Base-by-base conservation (phyloP, 306 rosid genomes). In the Prunus campanulata region DNA sequence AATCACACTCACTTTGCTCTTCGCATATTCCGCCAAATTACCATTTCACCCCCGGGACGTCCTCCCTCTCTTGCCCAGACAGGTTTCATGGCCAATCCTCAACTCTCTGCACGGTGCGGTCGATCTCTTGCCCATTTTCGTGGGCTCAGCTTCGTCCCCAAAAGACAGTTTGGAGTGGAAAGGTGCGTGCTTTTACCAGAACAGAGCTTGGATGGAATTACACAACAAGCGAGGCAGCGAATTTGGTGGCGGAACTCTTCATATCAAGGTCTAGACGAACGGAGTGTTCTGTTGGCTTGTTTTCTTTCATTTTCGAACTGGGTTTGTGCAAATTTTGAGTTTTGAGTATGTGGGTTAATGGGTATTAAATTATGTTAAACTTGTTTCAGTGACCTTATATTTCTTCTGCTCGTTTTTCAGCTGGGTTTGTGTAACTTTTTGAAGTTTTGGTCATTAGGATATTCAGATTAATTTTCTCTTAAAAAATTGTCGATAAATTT, bases 221-320 rank as follows among this genome's bases (percentile, higher is more conserved):
- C 90, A 91, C 76, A 92, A 92, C 76, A 83, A 92, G 12, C 75
- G 77, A 48, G 88, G 84, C 51, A 39, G 85, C 22, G 66, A 91
- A 79, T 90, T 81, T 77, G 99, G 99, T 13, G 99, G 99, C 52
- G 99, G 99, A 29, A 92, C 98, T 42, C 97, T 96, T 77, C 99
- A 96, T 74, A 4, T 96, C 54, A 83, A 91, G 98, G 99, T 96
- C 8, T 30, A 5, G 22, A 22, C 11, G 27, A 22, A 25, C 62
- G 11, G 3, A 18, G 8, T 54, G 10, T 22, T 16, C 9, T 39
- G 44, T 39, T 39, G 44, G 44, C 44, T 7, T 39, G 44, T 39
- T 39, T 46, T 24, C 1, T 2, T 68, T 16, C 3, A 2, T 27
- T 74, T 57, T 24, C 15, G 5, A 4, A 11, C 47, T 47, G 42